phyloP scores from a whole-genome alignment of 768 basidiomycete genomes.

The Lactarius hatsudake region DNA sequence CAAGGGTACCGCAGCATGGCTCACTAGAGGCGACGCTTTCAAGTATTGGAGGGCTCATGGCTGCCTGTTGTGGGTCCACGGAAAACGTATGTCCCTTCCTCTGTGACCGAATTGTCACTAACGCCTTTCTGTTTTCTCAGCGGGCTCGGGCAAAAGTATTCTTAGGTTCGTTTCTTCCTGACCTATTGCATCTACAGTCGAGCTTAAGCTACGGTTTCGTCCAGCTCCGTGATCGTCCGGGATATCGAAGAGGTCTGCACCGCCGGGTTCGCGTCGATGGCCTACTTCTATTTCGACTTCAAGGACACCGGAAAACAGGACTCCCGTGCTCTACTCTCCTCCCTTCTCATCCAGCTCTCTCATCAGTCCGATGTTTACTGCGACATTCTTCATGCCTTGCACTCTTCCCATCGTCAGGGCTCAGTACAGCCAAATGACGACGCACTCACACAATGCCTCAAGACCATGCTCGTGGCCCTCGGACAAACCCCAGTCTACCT shows the following conservation, averaged over 20 bases:
- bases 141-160: constrained; percentile 15
- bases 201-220: neutral
- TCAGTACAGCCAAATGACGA: neutral
- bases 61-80: constrained; percentile 1
- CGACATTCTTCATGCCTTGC: neutral
- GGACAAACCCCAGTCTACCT: neutral
- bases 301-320: neutral
- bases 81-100: neutral
- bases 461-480: neutral
- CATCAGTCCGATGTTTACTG: neutral
- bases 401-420: neutral
- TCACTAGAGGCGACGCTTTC: neutral
- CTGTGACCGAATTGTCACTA: neutral
- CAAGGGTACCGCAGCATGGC: neutral
- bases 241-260: neutral
- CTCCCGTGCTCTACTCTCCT: neutral
- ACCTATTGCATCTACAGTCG: neutral
- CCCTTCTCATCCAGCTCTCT: constrained; percentile 4
- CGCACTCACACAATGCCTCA: neutral
- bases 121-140: neutral
- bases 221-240: constrained; percentile 4
- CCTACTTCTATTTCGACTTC: neutral
- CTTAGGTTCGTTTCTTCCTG: neutral
- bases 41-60: neutral
- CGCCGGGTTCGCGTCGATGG: neutral